phyloP scores from a whole-genome alignment of 2,329 filamentous ascomycete species.

The Microcyclosporella mali region DNA sequence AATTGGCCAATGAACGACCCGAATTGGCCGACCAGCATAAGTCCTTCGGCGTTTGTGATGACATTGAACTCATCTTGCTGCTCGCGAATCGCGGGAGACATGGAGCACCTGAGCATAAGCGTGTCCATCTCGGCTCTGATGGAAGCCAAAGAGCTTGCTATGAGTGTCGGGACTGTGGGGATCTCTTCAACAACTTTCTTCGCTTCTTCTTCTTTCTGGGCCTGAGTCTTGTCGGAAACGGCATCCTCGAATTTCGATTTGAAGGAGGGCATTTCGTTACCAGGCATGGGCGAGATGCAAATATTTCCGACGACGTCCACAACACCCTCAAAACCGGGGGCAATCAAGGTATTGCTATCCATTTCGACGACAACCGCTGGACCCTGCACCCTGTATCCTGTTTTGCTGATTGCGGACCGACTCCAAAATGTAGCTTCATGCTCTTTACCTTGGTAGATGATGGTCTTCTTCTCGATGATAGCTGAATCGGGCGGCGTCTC shows the following conservation, averaged over 20 bases:
- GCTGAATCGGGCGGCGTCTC: constrained; percentile 19
- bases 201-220: constrained; percentile 19
- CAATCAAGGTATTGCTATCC: constrained; percentile 24
- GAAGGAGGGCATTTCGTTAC: constrained; percentile 23
- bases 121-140: constrained; percentile 26
- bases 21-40: constrained; percentile 25
- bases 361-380: constrained; percentile 23
- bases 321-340: constrained; percentile 19
- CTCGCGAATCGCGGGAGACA: constrained; percentile 25
- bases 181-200: constrained; percentile 22
- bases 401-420: constrained; percentile 18
- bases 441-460: constrained; percentile 21
- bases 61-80: constrained; percentile 28
- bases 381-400: constrained; percentile 21
- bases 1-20: constrained; percentile 25
- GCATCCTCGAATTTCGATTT: constrained; percentile 19
- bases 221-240: constrained; percentile 17
- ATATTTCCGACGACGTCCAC: constrained; percentile 23
- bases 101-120: constrained; percentile 25
- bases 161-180: constrained; percentile 22
- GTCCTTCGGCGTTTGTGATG: constrained; percentile 21
- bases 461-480: constrained; percentile 20
- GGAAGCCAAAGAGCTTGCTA: constrained; percentile 21
- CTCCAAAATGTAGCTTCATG: constrained; percentile 22
- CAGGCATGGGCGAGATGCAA: constrained; percentile 23